Evolutionary conservation across 2,329 filamentous ascomycete genomes (phyloP).

Genomic region (Periglandula ipomoeae): DNA sequence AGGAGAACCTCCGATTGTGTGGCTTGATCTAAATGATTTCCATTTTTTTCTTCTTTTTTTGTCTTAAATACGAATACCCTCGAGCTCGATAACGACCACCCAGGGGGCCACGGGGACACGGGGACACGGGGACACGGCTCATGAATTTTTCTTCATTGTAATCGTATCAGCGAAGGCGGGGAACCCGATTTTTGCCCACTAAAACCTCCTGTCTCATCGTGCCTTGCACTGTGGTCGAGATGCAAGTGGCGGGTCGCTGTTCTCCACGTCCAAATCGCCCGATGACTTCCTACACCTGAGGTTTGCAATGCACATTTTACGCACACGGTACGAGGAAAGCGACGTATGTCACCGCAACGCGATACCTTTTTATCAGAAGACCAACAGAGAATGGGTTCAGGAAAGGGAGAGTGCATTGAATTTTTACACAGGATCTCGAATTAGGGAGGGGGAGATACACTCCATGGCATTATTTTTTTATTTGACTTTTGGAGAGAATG

Average conservation of each 20-base stretch:
- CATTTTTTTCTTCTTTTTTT: conserved; percentile 17
- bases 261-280: not conserved
- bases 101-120: conserved; percentile 28
- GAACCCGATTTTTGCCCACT: conserved; percentile 4
- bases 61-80: conserved; percentile 32
- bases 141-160: conserved; percentile 24
- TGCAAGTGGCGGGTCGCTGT: not conserved
- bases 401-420: conserved; percentile 1
- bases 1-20: conserved; percentile 95
- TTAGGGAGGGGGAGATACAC: conserved; percentile 8
- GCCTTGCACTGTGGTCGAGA: not conserved
- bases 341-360: not conserved
- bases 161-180: conserved; percentile 19
- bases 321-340: conserved; percentile 1
- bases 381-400: not conserved
- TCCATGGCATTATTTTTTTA: conserved; percentile 17
- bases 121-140: conserved; percentile 30
- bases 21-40: conserved; percentile 72
- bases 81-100: conserved; percentile 31
- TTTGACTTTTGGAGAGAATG: conserved; percentile 12
- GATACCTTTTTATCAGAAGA: not conserved
- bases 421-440: conserved; percentile 1
- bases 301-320: conserved; percentile 1
- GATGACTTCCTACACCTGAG: not conserved
- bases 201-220: not conserved